Evolutionary conservation across 2,329 filamentous ascomycete genomes (phyloP), one percentile per base, ranked within the genome.

Genomic region (Paraconiothyrium brasiliense): DNA sequence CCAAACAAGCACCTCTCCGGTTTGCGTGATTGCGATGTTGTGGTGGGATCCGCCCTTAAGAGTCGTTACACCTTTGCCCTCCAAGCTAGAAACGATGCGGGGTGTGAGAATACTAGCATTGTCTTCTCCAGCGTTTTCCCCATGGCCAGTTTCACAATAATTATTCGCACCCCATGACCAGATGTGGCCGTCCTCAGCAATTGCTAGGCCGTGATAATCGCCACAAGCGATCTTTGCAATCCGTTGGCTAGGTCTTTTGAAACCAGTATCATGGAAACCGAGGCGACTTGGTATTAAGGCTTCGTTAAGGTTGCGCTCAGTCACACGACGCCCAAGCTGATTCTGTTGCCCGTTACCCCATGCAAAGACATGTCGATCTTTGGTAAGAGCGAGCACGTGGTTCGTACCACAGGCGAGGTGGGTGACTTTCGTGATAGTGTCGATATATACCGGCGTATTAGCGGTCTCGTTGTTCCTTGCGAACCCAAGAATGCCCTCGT

Each of bases 91-190:
- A 30, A 97, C 86, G 55, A 90, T 81, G 46, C 86, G 87, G 4
- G 78, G 75, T 2, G 93, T 91, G 67, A 87, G 86, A 54, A 97
- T 86, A 63, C 90, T 87, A 37, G 90, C 90, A 67, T 90, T 88
- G 56, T 90, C 87, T 60, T 90, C 86, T 35, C 89, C 90, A 14
- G 86, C 88, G 57, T 85, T 83, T 47, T 87, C 84, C 16, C 83
- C 82, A 61, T 90, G 84, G 39, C 90, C 92, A 16, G 91, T 92
- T 81, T 97, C 90, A 65, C 90, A 91, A 78, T 92, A 96, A 79
- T 91, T 93, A 84, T 97, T 97, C 34, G 94, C 83, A 27, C 93
- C 93, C 92, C 93, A 97, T 0, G 89, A 87, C 79, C 89, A 95
- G 35, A 94, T 90, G 34, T 86, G 84, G 43, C 89, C 89, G 32